Evolutionary conservation across 2,329 filamentous ascomycete genomes (phyloP), one percentile per base, ranked within the genome.

Genomic region (Aaosphaeria arxii): DNA sequence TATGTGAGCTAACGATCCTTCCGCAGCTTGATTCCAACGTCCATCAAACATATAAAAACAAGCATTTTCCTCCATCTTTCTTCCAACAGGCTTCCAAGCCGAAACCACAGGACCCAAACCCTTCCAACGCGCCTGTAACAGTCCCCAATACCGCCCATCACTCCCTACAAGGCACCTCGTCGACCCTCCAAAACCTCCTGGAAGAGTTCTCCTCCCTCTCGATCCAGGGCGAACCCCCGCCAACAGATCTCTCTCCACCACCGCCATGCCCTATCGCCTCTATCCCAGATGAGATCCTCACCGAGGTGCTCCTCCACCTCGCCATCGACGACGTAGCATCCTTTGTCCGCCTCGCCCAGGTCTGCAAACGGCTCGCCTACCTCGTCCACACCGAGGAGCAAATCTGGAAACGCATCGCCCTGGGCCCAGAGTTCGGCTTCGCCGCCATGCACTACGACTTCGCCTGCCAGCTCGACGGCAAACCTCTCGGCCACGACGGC

Each of bases 361-460:
- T 96, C 3, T 97, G 92, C 75, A 95, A 90, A 67, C 83, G 87
- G 11, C 75, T 97, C 40, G 91, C 92, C 24, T 96, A 88, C 66
- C 81, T 97, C 17, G 86, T 95, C 43, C 78, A 84, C 30, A 88
- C 87, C 5, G 91, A 97, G 66, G 87, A 96, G 59, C 81, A 81
- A 40, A 87, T 96, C 59, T 99, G 94, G 91, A 89, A 86, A 50
- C 81, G 83, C 13, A 72, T 96, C 4, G 88, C 87, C 41, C 71
- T 88, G 1, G 86, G 85, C 0, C 52, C 71, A 9, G 83, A 89
- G 64, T 86, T 89, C 63, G 94, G 91, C 24, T 95, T 96, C 67
- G 78, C 74, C 5, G 83, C 80, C 32, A 96, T 97, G 89, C 85
- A 89, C 65, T 92, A 94, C 71, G 75, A 83, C 50, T 97, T 86